These are phyloP conservation scores for Solanum tarijense DNA, from an alignment of 257 asterid genomes.

Conservation along the genomic window DNA sequence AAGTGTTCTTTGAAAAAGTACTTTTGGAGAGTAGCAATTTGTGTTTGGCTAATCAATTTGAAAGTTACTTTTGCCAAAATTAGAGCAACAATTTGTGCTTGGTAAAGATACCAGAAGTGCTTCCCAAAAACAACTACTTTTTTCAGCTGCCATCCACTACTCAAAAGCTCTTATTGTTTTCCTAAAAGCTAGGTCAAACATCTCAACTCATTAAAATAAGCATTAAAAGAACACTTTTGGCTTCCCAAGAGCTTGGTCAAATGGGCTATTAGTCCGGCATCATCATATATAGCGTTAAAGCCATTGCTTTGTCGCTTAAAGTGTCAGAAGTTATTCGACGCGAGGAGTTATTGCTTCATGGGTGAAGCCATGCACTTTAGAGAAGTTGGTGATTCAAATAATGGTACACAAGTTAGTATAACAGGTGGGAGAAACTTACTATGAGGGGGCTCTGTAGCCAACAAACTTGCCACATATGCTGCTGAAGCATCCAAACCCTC, in stretches of 20 bases:
- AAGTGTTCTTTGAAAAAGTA: background rate
- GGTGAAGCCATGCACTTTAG: background rate
- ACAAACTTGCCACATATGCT: conserved; percentile 75
- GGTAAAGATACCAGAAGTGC: background rate
- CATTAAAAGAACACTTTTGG: background rate
- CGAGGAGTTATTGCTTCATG: background rate
- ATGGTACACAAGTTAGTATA: background rate
- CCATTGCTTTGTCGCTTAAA: background rate
- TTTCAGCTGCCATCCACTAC: background rate
- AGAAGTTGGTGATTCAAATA: background rate
- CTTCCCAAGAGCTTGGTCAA: background rate
- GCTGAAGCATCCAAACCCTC: conserved; percentile 91
- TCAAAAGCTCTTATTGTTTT: background rate
- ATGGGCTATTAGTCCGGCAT: background rate
- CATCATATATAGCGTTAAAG: background rate
- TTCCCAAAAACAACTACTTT: background rate
- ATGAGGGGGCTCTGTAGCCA: conserved; percentile 71
- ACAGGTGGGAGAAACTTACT: conserved; percentile 36
- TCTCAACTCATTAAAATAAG: background rate
- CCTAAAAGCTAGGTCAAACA: background rate
- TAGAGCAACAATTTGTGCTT: background rate
- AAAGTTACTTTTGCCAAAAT: background rate
- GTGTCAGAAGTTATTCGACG: background rate
- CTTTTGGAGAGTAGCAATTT: background rate
- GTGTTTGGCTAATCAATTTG: background rate